phyloP scores from a whole-genome alignment of 257 asterid species.

The Solanum okadae region DNA sequence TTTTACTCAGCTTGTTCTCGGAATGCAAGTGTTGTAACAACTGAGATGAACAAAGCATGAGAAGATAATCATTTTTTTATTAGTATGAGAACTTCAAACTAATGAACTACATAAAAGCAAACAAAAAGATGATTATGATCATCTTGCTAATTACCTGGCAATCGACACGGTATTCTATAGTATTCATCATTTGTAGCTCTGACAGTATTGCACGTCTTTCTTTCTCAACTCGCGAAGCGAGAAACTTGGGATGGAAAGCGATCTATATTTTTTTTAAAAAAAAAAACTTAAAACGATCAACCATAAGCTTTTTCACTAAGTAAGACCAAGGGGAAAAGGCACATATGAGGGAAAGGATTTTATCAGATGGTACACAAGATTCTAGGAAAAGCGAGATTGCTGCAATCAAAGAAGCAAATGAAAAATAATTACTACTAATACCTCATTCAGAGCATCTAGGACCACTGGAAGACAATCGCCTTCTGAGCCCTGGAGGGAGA shows the following conservation, averaged over 20 bases:
- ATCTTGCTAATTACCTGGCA: constrained; percentile 66
- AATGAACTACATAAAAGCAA: background rate
- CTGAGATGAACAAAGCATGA: constrained; percentile 30
- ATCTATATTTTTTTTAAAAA: constrained; percentile 42
- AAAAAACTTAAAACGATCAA: background rate
- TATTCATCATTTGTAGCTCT: constrained; percentile 98
- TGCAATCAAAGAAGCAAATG: background rate
- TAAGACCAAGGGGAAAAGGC: background rate
- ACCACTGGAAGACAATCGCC: constrained; percentile 90
- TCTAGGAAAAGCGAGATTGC: background rate
- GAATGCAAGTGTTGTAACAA: constrained; percentile 93
- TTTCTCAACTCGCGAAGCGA: constrained; percentile 91
- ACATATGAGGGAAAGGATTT: background rate
- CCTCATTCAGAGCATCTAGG: constrained; percentile 97
- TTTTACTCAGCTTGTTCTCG: constrained; percentile 93
- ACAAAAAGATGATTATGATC: constrained; percentile 5
- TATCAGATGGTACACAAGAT: background rate
- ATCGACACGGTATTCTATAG: constrained; percentile 99
- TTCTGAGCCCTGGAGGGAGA: constrained; percentile 65
- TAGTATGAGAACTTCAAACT: background rate
- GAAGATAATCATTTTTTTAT: background rate
- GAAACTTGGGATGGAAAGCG: constrained; percentile 92
- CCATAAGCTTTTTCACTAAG: background rate
- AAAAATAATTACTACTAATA: constrained; percentile 10
- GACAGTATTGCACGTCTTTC: constrained; percentile 94